Evolutionary conservation across 768 basidiomycete species (phyloP), one percentile per base, ranked within the genome.

Genomic region (Holtermanniella nyarrowii): DNA sequence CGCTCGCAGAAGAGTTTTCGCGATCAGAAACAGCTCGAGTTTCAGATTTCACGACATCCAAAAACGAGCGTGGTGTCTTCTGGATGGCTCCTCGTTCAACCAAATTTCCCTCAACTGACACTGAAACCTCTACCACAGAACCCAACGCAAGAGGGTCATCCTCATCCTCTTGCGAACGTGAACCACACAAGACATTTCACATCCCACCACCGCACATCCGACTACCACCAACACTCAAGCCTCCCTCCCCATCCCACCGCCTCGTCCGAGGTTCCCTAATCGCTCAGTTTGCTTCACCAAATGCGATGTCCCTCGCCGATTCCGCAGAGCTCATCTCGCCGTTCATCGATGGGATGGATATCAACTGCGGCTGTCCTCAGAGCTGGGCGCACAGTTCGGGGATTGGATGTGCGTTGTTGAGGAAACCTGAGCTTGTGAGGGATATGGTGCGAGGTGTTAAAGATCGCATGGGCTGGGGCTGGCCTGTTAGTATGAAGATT

Each of bases 301-400:
- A 74, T 42, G 65, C 69, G 0, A 61, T 58, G 7, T 63, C 69
- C 5, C 69, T 78, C 4, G 76, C 76, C 0, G 76, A 77, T 44
- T 74, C 76, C 1, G 70, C 68, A 1, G 75, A 76, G 58, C 65
- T 77, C 7, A 72, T 76, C 22, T 53, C 61, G 18, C 73, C 73
- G 0, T 76, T 72, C 42, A 74, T 76, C 1, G 76, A 78, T 59
- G 76, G 74, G 1, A 63, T 78, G 20, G 77, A 78, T 55, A 53
- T 78, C 23, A 78, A 78, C 50, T 77, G 76, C 49, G 74, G 75
- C 1, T 77, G 76, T 56, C 76, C 76, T 1, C 76, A 76, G 43
- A 54, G 56, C 20, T 76, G 76, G 75, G 75, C 76, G 11, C 76
- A 73, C 46, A 56, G 70, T 21, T 74, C 75, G 57, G 74, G 74